phyloP scores from a whole-genome alignment of 371 early-diverging fungal species.

The Zychaea mexicana region DNA sequence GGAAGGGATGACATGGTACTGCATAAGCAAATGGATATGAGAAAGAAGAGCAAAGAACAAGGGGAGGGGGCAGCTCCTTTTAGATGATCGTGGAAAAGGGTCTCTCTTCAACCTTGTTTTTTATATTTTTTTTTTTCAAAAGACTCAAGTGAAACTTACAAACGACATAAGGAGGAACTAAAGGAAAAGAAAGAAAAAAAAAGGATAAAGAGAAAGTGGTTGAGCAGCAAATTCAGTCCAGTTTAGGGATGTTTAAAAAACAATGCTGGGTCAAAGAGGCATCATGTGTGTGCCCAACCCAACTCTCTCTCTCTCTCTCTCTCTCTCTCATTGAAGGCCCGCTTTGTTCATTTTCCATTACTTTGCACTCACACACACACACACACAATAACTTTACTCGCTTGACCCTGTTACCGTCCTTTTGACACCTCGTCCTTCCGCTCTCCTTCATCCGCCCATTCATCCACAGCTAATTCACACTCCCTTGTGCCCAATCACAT shows the following conservation, averaged over 20 bases:
- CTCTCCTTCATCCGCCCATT: too few relatives aligned
- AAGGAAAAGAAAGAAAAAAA: conserved; percentile 3
- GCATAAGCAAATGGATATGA: neutral
- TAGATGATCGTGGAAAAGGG: neutral
- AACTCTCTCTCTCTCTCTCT: too few relatives aligned
- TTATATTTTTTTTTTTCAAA: neutral
- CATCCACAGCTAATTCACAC: too few relatives aligned
- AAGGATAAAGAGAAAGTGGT: neutral
- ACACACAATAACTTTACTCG: too few relatives aligned
- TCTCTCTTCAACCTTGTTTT: neutral
- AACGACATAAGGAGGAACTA: conserved; percentile 2
- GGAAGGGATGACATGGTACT: neutral
- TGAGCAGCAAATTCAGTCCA: neutral
- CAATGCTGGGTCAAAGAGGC: neutral
- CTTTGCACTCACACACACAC: neutral
- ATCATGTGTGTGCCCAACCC: too few relatives aligned
- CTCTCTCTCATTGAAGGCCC: neutral
- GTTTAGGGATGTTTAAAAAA: neutral
- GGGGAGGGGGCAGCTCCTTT: neutral
- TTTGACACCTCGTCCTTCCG: too few relatives aligned
- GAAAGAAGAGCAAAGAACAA: too few relatives aligned
- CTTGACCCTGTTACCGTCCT: too few relatives aligned
- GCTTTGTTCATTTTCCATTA: neutral
- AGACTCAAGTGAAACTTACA: conserved; percentile 1
- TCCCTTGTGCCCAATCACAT: neutral